Conservation (phyloP, 352 stramenopile species). For the Phytopythium ostracodes region DNA sequence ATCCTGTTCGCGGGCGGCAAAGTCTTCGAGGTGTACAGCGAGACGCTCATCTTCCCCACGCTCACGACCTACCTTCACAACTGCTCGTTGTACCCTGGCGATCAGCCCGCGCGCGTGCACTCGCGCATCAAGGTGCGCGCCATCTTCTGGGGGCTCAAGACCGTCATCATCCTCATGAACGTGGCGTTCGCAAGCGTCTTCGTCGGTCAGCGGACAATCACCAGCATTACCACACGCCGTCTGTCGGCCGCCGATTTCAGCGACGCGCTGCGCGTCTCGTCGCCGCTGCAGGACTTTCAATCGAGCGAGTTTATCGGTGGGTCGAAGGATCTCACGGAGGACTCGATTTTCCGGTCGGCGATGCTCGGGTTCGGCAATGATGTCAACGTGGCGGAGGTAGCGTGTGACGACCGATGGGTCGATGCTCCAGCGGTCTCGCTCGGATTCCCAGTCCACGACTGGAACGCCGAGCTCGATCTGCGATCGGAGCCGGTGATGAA, state of each 20-base stretch:
- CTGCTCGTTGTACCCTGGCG: conserved; percentile 47
- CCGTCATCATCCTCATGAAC: conserved; percentile 63
- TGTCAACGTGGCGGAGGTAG: background rate
- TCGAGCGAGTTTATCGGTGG: background rate
- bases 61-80: conserved; percentile 59
- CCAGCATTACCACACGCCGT: background rate
- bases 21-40: conserved; percentile 52
- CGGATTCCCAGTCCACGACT: conserved; percentile 28
- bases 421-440: conserved; percentile 7
- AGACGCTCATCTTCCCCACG: conserved; percentile 57
- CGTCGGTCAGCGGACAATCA: conserved; percentile 28
- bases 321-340: background rate
- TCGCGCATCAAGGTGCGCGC: conserved; percentile 33
- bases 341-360: background rate
- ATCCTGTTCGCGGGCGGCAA: conserved; percentile 45
- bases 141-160: conserved; percentile 62
- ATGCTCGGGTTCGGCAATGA: background rate
- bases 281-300: background rate
- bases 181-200: conserved; percentile 55
- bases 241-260: background rate
- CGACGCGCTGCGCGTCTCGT: background rate
- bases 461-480: conserved; percentile 21
- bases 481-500: conserved; percentile 8
- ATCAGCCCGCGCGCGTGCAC: conserved; percentile 44
- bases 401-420: conserved; percentile 1